A percentile compares a stretch with the other conserved stretches of the same genome.
Evolutionary conservation across 225 moss, liverwort and hornwort genomes (phyloP).

Genomic region (Rhytidiadelphus loreus): DNA sequence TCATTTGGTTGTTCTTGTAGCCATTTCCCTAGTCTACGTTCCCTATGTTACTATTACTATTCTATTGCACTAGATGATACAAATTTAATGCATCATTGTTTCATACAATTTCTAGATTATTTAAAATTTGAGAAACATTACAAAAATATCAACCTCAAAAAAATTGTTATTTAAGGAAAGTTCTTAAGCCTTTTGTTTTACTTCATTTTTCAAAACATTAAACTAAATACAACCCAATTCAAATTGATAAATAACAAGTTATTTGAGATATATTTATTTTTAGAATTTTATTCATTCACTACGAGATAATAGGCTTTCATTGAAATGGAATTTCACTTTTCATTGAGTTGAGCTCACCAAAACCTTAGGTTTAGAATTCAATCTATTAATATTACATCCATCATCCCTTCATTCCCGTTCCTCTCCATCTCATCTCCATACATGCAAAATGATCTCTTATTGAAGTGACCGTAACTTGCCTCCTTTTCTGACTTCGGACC

Average conservation of each 20-base stretch:
- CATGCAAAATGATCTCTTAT: background rate
- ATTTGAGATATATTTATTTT: background rate
- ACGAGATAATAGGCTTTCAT: too few species aligned
- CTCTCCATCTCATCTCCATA: background rate
- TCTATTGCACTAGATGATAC: background rate
- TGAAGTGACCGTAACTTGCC: background rate
- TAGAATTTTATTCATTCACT: background rate
- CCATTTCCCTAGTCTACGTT: accelerated
- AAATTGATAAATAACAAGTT: background rate
- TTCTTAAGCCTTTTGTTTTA: background rate
- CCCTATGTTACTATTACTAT: accelerated
- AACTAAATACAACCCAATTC: background rate
- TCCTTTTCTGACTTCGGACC: background rate
- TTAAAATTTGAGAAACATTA: background rate
- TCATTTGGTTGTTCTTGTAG: background rate
- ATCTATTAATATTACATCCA: background rate
- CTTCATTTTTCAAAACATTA: background rate
- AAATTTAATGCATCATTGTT: background rate
- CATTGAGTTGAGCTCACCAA: background rate
- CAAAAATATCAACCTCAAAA: background rate
- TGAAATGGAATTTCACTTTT: background rate
- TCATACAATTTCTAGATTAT: background rate
- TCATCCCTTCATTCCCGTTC: background rate
- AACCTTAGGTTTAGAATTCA: background rate
- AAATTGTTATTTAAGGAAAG: background rate